phyloP scores from a whole-genome alignment of 2,329 filamentous ascomycete genomes.

The Orbilia brochopaga region DNA sequence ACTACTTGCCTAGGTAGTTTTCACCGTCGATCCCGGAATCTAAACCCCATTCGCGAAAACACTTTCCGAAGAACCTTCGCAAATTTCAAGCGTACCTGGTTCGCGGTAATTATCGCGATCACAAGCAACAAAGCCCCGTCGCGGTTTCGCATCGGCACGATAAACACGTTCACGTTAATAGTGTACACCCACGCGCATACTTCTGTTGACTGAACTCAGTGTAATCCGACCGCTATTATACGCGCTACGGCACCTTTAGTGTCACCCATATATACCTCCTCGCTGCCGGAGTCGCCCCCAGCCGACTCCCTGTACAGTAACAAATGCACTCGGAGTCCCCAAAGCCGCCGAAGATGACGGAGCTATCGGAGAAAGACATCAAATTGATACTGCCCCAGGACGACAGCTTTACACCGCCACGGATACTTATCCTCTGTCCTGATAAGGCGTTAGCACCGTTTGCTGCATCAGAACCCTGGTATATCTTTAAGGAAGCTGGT shows the following conservation, averaged over 20 bases:
- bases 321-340: neutral
- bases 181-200: neutral
- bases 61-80: neutral
- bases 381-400: slow-evolving; percentile 36
- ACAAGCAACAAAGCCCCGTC: neutral
- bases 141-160: neutral
- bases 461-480: slow-evolving; percentile 39
- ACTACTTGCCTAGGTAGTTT: too few species aligned
- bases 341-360: neutral
- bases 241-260: too few species aligned
- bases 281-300: too few species aligned
- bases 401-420: slow-evolving; percentile 45
- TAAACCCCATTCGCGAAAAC: neutral
- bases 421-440: slow-evolving; percentile 48
- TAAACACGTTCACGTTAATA: neutral
- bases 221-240: too few species aligned
- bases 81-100: slow-evolving; percentile 2
- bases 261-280: too few species aligned
- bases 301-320: too few species aligned
- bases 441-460: slow-evolving; percentile 47
- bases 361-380: slow-evolving; percentile 33
- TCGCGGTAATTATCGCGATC: slow-evolving; percentile 6
- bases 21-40: neutral
- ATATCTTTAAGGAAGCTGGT: slow-evolving; percentile 46
- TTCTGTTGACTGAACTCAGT: too few species aligned